A percentile compares a stretch with the other conserved stretches of the same genome.
Evolutionary conservation across 768 basidiomycete species (phyloP).

Genomic region (Suillus decipiens): DNA sequence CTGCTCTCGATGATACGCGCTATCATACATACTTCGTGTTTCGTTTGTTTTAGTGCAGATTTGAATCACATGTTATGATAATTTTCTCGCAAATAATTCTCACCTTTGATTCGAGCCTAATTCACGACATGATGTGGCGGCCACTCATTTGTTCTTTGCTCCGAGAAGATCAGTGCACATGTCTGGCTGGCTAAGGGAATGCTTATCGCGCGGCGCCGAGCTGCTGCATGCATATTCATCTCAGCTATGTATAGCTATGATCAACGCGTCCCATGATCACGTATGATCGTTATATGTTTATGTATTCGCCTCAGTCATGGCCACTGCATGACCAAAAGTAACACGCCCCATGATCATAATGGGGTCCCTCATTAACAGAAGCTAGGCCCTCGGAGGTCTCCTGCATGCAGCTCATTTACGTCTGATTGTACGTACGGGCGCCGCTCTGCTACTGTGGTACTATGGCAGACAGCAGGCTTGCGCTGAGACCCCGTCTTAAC

Average conservation of each 20-base stretch:
- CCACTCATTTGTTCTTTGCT: neutral
- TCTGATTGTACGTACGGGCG: slow-evolving; percentile 1
- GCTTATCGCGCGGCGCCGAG: neutral
- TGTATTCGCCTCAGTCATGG: neutral
- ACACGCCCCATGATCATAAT: neutral
- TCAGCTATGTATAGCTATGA: neutral
- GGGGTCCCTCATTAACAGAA: neutral
- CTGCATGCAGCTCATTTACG: neutral
- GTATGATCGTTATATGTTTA: neutral
- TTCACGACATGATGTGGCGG: neutral
- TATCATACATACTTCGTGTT: neutral
- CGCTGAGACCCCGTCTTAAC: neutral
- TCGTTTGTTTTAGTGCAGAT: slow-evolving; percentile 5
- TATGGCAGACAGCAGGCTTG: neutral
- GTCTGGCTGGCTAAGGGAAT: neutral
- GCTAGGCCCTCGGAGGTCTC: neutral
- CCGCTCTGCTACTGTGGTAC: neutral
- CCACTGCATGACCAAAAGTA: neutral
- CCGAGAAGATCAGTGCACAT: neutral
- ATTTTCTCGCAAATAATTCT: neutral
- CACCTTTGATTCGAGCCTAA: neutral
- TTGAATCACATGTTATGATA: slow-evolving; percentile 5
- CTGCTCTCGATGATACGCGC: neutral
- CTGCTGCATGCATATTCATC: neutral
- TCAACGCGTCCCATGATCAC: neutral